Percentiles rank a stretch among this genome's conserved stretches.
phyloP scores from a whole-genome alignment of 2,329 filamentous ascomycete species.

The Penicillium decumbens region DNA sequence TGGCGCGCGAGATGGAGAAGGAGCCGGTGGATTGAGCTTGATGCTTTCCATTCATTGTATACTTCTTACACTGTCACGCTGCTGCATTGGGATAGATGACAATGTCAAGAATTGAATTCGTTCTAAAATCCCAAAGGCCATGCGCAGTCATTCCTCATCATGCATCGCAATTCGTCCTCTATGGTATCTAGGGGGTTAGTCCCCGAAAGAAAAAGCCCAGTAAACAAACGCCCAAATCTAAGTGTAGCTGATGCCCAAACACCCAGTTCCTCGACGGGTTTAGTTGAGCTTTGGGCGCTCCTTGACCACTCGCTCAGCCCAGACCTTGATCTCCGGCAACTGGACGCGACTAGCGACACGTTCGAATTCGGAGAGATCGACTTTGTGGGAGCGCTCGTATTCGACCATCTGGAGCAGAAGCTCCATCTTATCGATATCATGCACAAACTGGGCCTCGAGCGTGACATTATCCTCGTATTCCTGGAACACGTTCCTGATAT shows the following conservation, averaged over 20 bases:
- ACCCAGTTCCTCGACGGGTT: conserved; percentile 6
- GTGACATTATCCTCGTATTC: conserved; percentile 91
- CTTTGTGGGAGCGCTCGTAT: conserved; percentile 70
- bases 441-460: conserved; percentile 80
- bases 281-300: conserved; percentile 59
- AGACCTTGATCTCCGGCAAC: conserved; percentile 71
- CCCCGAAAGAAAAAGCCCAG: conserved; percentile 1
- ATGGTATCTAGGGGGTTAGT: conserved; percentile 16
- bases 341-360: conserved; percentile 70
- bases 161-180: conserved; percentile 8
- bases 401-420: conserved; percentile 92
- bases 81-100: neutral
- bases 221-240: conserved; percentile 11
- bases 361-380: conserved; percentile 82
- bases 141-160: conserved; percentile 14
- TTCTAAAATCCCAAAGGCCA: conserved; percentile 3
- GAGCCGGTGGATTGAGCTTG: conserved; percentile 31
- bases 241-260: neutral
- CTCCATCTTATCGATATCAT: conserved; percentile 97
- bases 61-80: neutral
- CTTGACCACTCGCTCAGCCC: conserved; percentile 69
- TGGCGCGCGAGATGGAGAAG: conserved; percentile 42
- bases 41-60: neutral
- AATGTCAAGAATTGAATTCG: conserved; percentile 6
- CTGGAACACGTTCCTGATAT: conserved; percentile 79